Evolutionary conservation across 345 rosid genomes (phyloP).

Genomic region (Aquilaria sinensis): DNA sequence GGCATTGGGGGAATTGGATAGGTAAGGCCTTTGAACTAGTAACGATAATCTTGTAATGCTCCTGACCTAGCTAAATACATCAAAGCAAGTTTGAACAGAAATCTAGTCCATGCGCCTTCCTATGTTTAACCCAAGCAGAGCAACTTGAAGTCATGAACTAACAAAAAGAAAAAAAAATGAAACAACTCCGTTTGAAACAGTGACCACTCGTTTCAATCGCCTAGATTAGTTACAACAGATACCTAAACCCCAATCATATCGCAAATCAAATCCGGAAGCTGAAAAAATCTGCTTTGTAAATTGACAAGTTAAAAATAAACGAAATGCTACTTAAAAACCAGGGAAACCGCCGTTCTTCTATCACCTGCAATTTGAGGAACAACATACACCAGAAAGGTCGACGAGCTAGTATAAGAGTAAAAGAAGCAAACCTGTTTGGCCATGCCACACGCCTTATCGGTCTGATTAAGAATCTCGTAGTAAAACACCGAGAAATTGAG

Average conservation of each 20-base stretch:
- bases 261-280: neutral
- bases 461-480: conserved; percentile 84
- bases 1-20: no score
- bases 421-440: conserved; percentile 67
- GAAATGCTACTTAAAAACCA: conserved; percentile 1
- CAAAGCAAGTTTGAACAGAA: conserved; percentile 1
- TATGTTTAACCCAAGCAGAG: no score
- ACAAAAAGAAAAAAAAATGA: no score
- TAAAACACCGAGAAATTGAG: conserved; percentile 85
- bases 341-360: neutral
- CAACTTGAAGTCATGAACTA: no score
- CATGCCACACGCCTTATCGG: conserved; percentile 94
- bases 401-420: neutral
- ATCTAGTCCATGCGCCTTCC: neutral
- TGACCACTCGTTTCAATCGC: no score
- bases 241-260: no score
- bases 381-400: no score
- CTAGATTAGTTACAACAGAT: no score
- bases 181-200: no score
- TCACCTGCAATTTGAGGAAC: no score
- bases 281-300: neutral
- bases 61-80: conserved; percentile 2
- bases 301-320: neutral
- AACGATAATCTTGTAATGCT: neutral
- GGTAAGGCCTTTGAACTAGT: no score